phyloP scores from a whole-genome alignment of 2,329 filamentous ascomycete species.

The Aureobasidium subglaciale region DNA sequence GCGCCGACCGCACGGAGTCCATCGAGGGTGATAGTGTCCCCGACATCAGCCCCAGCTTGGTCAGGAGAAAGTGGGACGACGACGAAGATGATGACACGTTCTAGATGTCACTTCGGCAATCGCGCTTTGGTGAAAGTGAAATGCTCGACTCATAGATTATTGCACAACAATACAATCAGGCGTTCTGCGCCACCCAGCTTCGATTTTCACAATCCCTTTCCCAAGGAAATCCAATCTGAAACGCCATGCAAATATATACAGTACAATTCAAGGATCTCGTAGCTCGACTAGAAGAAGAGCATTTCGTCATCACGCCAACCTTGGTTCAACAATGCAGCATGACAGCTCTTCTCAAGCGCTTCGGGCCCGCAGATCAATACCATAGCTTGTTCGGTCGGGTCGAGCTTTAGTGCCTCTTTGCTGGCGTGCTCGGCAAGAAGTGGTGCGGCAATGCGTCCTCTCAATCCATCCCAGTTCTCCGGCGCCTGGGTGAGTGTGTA shows the following conservation, averaged over 20 bases:
- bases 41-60: conserved; percentile 43
- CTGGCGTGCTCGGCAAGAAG: conserved; percentile 54
- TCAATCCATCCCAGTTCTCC: conserved; percentile 59
- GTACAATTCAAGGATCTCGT: not conserved
- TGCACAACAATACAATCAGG: not conserved
- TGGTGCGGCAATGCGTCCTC: conserved; percentile 58
- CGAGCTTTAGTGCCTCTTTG: conserved; percentile 24
- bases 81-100: conserved; percentile 44
- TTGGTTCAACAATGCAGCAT: conserved; percentile 48
- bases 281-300: conserved; percentile 58
- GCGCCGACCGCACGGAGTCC: conserved; percentile 49
- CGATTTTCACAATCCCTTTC: not conserved
- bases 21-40: conserved; percentile 35
- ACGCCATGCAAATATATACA: not conserved
- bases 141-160: not conserved
- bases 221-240: not conserved
- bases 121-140: not conserved
- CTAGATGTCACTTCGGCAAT: conserved; percentile 19
- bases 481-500: conserved; percentile 62
- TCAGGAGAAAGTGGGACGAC: conserved; percentile 36
- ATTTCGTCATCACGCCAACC: conserved; percentile 69
- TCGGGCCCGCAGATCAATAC: conserved; percentile 75
- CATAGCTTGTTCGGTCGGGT: conserved; percentile 45
- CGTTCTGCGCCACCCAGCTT: not conserved
- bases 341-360: conserved; percentile 62